These are phyloP conservation scores for Lipomyces mesembrius DNA, from an alignment of 805 yeast species.

Conservation along the genomic window DNA sequence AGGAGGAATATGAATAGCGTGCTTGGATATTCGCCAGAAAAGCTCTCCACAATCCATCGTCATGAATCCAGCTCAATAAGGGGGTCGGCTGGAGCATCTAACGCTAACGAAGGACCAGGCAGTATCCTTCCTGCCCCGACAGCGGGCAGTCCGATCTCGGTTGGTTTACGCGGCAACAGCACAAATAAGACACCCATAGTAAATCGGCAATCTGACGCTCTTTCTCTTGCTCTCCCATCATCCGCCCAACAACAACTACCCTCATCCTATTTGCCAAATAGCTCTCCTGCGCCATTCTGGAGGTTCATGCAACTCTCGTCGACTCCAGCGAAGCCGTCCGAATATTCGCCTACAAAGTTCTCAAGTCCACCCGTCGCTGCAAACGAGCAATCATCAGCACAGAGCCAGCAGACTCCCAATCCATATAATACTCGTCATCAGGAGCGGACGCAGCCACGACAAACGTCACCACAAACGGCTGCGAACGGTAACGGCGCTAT, in stretches of 20 bases:
- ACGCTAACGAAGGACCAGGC: neutral
- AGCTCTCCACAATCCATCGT: neutral
- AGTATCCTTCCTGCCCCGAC: conserved; percentile 8
- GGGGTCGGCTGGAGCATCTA: neutral
- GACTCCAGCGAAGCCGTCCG: conserved; percentile 38
- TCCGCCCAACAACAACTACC: conserved; percentile 47
- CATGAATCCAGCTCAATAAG: neutral
- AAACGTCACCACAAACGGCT: neutral
- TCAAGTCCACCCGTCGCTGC: conserved; percentile 39
- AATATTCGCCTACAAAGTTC: conserved; percentile 43
- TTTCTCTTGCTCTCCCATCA: conserved; percentile 48
- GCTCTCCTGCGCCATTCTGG: conserved; percentile 90
- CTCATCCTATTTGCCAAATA: conserved; percentile 54
- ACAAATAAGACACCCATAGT: conserved; percentile 34
- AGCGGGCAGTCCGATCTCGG: conserved; percentile 31
- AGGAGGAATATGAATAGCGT: conserved; percentile 14
- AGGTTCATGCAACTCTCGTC: conserved; percentile 79
- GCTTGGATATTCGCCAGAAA: conserved; percentile 21
- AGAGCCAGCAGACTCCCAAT: conserved; percentile 36
- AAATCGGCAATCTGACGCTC: conserved; percentile 31
- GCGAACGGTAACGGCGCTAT: conserved; percentile 12
- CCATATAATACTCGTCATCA: neutral
- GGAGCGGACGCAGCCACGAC: conserved; percentile 8
- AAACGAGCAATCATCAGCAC: conserved; percentile 10
- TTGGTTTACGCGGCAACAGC: conserved; percentile 25